Base-by-base conservation (phyloP, 2,329 filamentous ascomycete species). In the Aspergillus pseudotamarii region DNA sequence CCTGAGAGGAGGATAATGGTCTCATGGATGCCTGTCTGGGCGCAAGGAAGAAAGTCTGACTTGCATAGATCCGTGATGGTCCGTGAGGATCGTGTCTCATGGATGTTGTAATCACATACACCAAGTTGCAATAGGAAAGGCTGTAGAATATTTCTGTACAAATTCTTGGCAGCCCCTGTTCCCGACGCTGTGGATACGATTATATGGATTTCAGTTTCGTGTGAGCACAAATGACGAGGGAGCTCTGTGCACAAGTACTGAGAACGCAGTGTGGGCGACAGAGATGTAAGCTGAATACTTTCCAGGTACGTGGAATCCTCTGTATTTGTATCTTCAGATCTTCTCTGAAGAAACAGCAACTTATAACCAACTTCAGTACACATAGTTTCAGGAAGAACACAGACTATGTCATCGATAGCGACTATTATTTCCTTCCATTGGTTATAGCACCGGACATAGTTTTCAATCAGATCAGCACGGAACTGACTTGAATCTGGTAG, bases 1-100 rank as follows among this genome's bases (percentile, higher is more conserved):
- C 94, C 94, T 56, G 91, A 94, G 6, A 97, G 83, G 14, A 98
- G 84, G 34, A 97, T 79, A 30, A 97, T 83, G 0, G 89, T 88
- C 72, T 89, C 86, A 14, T 74, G 68, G 6, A 78, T 67, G 1
- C 82, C 82, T 58, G 77, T 60, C 61, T 81, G 82, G 16, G 87
- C 87, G 43, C 74, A 73, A 2, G 81, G 78, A 14, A 86, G 76
- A 65, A 89, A 79, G 26, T 76, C 71, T 45, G 73, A 69, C 57
- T 71, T 79, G 0, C 90, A 86, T 59, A 96, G 86, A 1, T 90
- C 81, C 6, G 82, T 81, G 46, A 97, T 85, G 14, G 86, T 91
- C 2, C 86, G 79, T 0, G 85, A 80, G 34, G 86, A 89, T 28
- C 84, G 77, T 1, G 93, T 97, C 56, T 85, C 76, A 58, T 91